Percentiles rank a stretch among this genome's conserved stretches.
These are phyloP conservation scores for Geosmithia putterillii DNA, from an alignment of 2,329 filamentous ascomycete species.

Conservation along the genomic window DNA sequence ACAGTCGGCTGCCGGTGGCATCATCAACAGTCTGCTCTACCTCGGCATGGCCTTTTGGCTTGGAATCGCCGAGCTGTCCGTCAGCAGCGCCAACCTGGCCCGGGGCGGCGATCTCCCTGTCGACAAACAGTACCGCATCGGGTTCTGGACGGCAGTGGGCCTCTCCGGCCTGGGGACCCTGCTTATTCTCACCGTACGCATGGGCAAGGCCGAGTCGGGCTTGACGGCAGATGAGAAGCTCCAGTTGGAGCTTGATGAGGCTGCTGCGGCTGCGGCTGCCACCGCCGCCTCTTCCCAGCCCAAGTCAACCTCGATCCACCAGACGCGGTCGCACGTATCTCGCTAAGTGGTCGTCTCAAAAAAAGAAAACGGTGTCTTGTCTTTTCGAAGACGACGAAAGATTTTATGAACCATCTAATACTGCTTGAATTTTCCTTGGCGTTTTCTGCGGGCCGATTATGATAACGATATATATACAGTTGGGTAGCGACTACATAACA, in stretches of 20 bases:
- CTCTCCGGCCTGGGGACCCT: constrained; percentile 36
- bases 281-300: neutral
- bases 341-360: too few relatives aligned
- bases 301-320: neutral
- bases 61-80: constrained; percentile 55
- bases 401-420: too few relatives aligned
- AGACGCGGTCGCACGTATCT: too few relatives aligned
- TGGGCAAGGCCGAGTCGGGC: constrained; percentile 41
- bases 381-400: too few relatives aligned
- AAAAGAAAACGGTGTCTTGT: too few relatives aligned
- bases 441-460: too few relatives aligned
- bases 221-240: constrained; percentile 45
- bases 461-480: too few relatives aligned
- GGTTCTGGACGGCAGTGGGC: constrained; percentile 54
- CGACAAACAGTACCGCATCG: constrained; percentile 46
- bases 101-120: constrained; percentile 20
- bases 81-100: constrained; percentile 30
- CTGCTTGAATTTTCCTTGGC: too few relatives aligned
- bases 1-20: constrained; percentile 59
- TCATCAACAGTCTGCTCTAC: constrained; percentile 60
- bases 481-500: too few relatives aligned
- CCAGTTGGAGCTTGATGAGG: constrained; percentile 8
- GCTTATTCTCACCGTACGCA: constrained; percentile 43
- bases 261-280: neutral
- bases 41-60: constrained; percentile 62